Percentiles rank a stretch among this genome's conserved stretches.
These are phyloP conservation scores for Bruguiera gymnorhiza DNA, from an alignment of 345 rosid genomes.

Conservation along the genomic window DNA sequence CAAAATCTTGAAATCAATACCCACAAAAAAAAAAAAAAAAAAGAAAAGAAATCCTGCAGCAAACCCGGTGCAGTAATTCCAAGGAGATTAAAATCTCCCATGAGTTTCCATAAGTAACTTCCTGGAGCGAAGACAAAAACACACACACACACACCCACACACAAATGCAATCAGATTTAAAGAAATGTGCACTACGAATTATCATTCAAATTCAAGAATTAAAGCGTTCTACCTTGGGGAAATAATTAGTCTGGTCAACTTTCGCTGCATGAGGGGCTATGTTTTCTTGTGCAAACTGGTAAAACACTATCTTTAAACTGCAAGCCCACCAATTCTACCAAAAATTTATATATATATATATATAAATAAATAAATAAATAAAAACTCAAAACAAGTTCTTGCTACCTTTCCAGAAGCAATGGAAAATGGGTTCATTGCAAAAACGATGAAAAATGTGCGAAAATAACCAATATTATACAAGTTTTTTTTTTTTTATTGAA, in stretches of 20 bases:
- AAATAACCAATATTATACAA: no score
- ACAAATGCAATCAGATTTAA: not conserved
- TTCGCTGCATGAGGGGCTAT: constrained; percentile 71
- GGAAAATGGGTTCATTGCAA: no score
- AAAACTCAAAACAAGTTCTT: not conserved
- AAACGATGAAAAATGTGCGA: no score
- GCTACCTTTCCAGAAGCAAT: not conserved
- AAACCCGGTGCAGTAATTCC: constrained; percentile 92
- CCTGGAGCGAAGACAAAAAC: constrained; percentile 34
- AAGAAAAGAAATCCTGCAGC: not conserved
- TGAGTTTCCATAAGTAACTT: constrained; percentile 84
- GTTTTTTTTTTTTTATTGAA: no score
- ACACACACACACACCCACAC: not conserved
- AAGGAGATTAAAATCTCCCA: constrained; percentile 94
- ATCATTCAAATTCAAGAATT: not conserved
- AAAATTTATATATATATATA: not conserved
- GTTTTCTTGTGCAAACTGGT: constrained; percentile 70
- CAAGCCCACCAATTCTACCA: not conserved
- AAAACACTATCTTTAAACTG: constrained; percentile 89
- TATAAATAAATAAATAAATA: not conserved
- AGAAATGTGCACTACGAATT: not conserved
- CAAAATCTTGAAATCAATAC: not conserved
- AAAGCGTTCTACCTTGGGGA: constrained; percentile 61
- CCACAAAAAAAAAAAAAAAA: not conserved
- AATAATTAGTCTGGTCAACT: constrained; percentile 68